Percentiles rank a stretch among this genome's conserved stretches.
phyloP scores from a whole-genome alignment of 2,329 filamentous ascomycete species.

The Didymella exigua region DNA sequence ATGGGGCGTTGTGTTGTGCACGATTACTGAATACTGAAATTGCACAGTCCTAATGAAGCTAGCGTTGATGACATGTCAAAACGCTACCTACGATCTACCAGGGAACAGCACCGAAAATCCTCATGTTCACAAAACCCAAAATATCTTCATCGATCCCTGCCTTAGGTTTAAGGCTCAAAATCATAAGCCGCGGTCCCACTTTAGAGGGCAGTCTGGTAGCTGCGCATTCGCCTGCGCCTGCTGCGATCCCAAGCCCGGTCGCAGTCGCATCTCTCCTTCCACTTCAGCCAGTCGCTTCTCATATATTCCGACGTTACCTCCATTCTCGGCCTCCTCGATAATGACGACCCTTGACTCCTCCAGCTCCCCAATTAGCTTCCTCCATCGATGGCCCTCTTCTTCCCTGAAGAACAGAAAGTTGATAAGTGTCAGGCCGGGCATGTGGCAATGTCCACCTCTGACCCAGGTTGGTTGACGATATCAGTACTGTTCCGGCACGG shows the following conservation, averaged over 20 bases:
- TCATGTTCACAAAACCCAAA: not conserved
- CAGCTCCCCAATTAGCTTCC: not conserved
- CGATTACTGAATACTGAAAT: slow-evolving; percentile 6
- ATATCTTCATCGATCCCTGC: not conserved
- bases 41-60: not conserved
- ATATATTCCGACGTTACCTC: slow-evolving; percentile 1
- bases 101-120: not conserved
- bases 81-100: not conserved
- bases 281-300: slow-evolving; percentile 14
- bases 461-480: too few species aligned
- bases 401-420: slow-evolving; percentile 15
- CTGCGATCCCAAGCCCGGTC: slow-evolving; percentile 3
- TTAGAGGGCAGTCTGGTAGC: not conserved
- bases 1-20: slow-evolving; percentile 5
- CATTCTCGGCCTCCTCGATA: not conserved
- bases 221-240: not conserved
- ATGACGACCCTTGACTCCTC: slow-evolving; percentile 8
- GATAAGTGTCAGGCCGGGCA: too few species aligned
- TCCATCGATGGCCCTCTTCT: slow-evolving; percentile 8
- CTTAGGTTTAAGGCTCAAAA: not conserved
- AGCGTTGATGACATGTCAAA: not conserved
- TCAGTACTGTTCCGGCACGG: too few species aligned
- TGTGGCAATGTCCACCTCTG: too few species aligned
- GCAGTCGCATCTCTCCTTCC: slow-evolving; percentile 2
- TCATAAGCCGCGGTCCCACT: not conserved